Conservation (phyloP, 495 filamentous ascomycete species). For the Astrothelium macrocarpum region DNA sequence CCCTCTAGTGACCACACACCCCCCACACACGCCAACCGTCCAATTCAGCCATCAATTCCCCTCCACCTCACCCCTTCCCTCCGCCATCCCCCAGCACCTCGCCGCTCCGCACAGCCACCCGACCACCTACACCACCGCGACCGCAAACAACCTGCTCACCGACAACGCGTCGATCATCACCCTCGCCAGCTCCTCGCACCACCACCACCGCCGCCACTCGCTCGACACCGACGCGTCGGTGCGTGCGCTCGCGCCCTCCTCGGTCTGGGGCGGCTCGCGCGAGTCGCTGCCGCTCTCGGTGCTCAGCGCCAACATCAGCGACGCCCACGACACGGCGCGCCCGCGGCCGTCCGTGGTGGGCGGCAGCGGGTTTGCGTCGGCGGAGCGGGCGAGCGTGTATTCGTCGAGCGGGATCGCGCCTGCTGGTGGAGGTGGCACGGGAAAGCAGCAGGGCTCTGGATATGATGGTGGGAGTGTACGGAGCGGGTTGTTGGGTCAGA, state of each 20-base stretch:
- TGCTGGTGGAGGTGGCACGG: constrained; percentile 48
- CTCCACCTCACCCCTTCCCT: constrained; percentile 54
- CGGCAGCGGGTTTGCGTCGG: constrained; percentile 49
- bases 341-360: constrained; percentile 36
- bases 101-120: constrained; percentile 55
- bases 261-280: constrained; percentile 78
- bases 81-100: constrained; percentile 73
- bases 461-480: constrained; percentile 10
- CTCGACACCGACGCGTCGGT: constrained; percentile 95
- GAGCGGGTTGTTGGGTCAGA: constrained; percentile 44
- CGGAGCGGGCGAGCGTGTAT: constrained; percentile 75
- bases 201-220: constrained; percentile 73
- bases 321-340: constrained; percentile 15
- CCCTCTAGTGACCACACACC: constrained; percentile 29
- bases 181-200: constrained; percentile 89
- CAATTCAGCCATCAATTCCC: constrained; percentile 94
- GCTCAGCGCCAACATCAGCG: constrained; percentile 60
- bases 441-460: constrained; percentile 46
- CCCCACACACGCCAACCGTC: constrained; percentile 14
- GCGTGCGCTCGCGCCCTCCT: constrained; percentile 83
- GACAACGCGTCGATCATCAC: constrained; percentile 96
- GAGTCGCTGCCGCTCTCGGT: constrained; percentile 85
- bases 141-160: constrained; percentile 82
- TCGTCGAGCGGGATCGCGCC: constrained; percentile 60
- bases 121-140: constrained; percentile 76